These are phyloP conservation scores for Naganishia friedmannii DNA, from an alignment of 768 basidiomycete species.

Conservation along the genomic window DNA sequence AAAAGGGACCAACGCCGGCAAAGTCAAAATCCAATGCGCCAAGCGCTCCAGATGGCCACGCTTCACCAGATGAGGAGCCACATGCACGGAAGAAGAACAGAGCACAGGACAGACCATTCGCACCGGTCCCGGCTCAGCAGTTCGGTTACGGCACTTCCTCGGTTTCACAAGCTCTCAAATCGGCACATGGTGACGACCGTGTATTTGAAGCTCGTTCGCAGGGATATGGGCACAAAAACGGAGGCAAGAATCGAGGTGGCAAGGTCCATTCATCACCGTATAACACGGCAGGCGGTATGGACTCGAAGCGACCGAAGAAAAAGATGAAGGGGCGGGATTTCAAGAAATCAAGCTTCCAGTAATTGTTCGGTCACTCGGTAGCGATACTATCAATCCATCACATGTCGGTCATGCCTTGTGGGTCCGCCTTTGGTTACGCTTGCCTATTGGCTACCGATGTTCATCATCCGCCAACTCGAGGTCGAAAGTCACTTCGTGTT, in stretches of 20 bases:
- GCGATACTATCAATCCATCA: neutral
- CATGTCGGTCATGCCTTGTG: too few relatives aligned
- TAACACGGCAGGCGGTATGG: neutral
- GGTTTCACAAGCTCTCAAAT: slow-evolving; percentile 6
- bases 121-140: neutral
- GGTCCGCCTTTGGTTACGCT: too few relatives aligned
- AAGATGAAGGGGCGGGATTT: slow-evolving; percentile 8
- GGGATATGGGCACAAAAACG: slow-evolving; percentile 1
- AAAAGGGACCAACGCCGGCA: neutral
- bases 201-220: slow-evolving; percentile 12
- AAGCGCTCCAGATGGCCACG: neutral
- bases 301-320: neutral
- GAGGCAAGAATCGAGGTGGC: slow-evolving; percentile 6
- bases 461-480: neutral
- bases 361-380: neutral
- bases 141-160: slow-evolving; percentile 13
- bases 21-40: neutral
- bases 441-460: too few relatives aligned
- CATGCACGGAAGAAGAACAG: slow-evolving; percentile 11
- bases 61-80: neutral
- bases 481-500: neutral
- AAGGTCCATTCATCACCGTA: slow-evolving; percentile 15
- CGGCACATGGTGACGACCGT: neutral
- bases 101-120: slow-evolving; percentile 1
- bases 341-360: too few relatives aligned